Evolutionary conservation across 106 monocot genomes (phyloP), one percentile per base, ranked within the genome.

Genomic region (Narthecium ossifragum): DNA sequence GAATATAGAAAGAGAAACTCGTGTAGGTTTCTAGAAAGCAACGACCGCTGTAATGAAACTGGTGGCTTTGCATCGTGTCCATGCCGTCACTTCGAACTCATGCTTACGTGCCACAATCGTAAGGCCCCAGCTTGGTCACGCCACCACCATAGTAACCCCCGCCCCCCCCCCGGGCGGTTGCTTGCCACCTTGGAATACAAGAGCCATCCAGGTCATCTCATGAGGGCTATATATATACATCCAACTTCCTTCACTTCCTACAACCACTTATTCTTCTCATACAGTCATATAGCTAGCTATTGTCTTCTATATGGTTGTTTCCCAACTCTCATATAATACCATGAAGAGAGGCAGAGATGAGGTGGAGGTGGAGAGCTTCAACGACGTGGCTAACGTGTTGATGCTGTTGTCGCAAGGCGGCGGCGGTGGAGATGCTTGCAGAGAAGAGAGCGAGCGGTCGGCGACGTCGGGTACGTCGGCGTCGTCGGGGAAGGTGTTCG

Each of bases 341-440:
- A 43, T 17, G 10, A 43, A 43, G 10, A 43, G 43, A 43, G 36
- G 18, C 8, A 32, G 58, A 58, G 58, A 38, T 15, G 34, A 20
- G 22, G 33, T 24, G 17, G 58, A 58, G 36, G 32, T 32, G 3
- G 58, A 58, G 36, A 58, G 36, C 58, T 12, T 58, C 21, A 58
- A 43, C 43, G 18, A n/a, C 34, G 36, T 58, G 58, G 58, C 58
- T 1, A 58, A 38, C 24, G 58, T 37, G 22, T 32, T 58, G 17
- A 58, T 58, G 58, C 58, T 58, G 4, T 32, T 58, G 1, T 58
- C 58, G 21, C 58, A 29, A 14, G 43, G 43, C 18, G 43, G 6
- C 14, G 43, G 43, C 14, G 43, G 2, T 1, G 43, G 43, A 43
- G 11, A 18, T 3, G 43, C 13, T n/a, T 9, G 47, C 7, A 48